Percentiles rank a stretch among this genome's conserved stretches.
Conservation (phyloP, 768 basidiomycete genomes). For the Dacryopinax spathularia region DNA sequence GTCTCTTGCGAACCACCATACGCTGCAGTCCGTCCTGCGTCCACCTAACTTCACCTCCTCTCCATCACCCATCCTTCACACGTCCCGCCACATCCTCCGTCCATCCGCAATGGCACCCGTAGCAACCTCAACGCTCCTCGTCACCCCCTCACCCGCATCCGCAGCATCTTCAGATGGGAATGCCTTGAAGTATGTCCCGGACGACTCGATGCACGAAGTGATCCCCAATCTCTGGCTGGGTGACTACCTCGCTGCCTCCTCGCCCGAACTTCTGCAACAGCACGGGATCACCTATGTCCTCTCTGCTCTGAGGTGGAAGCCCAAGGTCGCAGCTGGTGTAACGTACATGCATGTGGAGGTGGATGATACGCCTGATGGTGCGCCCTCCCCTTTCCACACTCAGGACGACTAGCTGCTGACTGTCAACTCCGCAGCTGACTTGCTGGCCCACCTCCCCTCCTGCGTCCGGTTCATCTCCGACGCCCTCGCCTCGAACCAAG, state of each 20-base stretch:
- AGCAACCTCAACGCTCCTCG: neutral
- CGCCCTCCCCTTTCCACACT: neutral
- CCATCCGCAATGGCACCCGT: neutral
- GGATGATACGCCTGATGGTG: conserved; percentile 17
- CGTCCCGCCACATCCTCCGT: no score
- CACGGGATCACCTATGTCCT: conserved; percentile 65
- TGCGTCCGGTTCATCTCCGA: conserved; percentile 72
- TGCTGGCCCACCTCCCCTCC: conserved; percentile 61
- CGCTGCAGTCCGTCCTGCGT: no score
- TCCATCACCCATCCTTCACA: no score
- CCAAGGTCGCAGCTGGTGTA: conserved; percentile 27
- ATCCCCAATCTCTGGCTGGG: conserved; percentile 75
- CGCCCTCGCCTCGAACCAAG: conserved; percentile 57
- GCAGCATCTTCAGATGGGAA: no score
- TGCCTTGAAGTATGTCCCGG: neutral
- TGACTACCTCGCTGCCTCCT: conserved; percentile 53
- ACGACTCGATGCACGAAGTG: conserved; percentile 53
- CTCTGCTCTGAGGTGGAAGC: conserved; percentile 53
- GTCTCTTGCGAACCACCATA: no score
- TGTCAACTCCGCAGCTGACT: conserved; percentile 63
- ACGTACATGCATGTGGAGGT: conserved; percentile 20
- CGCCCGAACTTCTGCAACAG: conserved; percentile 45
- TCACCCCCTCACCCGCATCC: neutral
- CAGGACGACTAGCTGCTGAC: no score
- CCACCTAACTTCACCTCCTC: no score